phyloP scores from a whole-genome alignment of 2,329 filamentous ascomycete genomes.

The Sordariomycetes sp. region DNA sequence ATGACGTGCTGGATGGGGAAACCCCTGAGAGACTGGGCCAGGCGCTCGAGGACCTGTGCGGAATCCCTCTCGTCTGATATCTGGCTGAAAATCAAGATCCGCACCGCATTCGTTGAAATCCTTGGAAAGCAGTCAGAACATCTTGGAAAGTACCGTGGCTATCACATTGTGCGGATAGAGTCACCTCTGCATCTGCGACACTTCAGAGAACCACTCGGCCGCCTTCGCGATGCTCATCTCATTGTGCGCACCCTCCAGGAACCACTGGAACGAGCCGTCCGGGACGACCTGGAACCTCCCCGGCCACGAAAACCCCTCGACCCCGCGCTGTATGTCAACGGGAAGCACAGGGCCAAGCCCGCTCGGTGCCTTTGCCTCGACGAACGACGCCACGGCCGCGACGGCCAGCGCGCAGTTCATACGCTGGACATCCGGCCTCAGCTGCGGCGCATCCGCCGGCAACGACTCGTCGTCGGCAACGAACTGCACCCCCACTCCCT shows the following conservation, averaged over 20 bases:
- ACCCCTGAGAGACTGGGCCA: slow-evolving; percentile 1
- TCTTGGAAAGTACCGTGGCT: no score
- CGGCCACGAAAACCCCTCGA: slow-evolving; percentile 15
- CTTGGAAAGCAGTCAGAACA: no score
- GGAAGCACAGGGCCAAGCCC: slow-evolving; percentile 5
- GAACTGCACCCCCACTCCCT: slow-evolving; percentile 13
- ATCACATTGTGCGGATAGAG: no score
- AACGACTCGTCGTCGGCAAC: slow-evolving; percentile 12
- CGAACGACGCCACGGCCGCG: slow-evolving; percentile 11
- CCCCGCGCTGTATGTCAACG: slow-evolving; percentile 12
- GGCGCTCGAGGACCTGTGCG: not conserved
- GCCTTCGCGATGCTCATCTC: slow-evolving; percentile 21
- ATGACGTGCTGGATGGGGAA: slow-evolving; percentile 5
- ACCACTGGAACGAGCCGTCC: slow-evolving; percentile 16
- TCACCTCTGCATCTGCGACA: not conserved
- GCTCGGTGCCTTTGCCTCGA: slow-evolving; percentile 10
- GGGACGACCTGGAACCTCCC: slow-evolving; percentile 19
- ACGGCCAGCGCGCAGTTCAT: slow-evolving; percentile 18
- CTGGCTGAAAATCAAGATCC: slow-evolving; percentile 4
- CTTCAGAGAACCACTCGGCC: slow-evolving; percentile 20
- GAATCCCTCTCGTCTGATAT: slow-evolving; percentile 3
- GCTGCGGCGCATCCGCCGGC: slow-evolving; percentile 2
- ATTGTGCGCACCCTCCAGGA: slow-evolving; percentile 27
- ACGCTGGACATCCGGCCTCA: slow-evolving; percentile 15
- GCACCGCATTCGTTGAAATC: not conserved